Percentiles rank a stretch among this genome's conserved stretches.
Conservation (phyloP, 78 protist genomes). For the Mastigamoeba balamuthi region DNA sequence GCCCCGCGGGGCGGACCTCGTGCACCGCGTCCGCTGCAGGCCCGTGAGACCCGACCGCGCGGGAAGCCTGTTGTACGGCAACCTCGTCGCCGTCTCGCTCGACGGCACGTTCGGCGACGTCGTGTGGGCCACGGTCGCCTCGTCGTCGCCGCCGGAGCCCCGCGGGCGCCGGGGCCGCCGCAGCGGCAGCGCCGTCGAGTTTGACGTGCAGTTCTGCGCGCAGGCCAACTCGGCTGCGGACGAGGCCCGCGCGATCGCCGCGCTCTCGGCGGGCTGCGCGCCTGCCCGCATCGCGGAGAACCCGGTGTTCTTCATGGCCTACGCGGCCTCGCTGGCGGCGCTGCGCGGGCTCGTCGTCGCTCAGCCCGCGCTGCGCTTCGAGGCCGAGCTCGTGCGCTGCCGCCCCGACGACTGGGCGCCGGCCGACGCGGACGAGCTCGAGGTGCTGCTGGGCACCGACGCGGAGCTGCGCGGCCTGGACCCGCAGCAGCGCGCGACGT, state of each 20-base stretch:
- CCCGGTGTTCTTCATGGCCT: not conserved
- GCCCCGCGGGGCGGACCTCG: no score
- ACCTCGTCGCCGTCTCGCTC: not conserved
- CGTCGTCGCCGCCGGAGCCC: not conserved
- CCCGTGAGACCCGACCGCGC: no score
- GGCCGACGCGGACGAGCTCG: not conserved
- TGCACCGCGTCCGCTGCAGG: no score
- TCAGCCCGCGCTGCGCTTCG: not conserved
- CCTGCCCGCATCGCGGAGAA: not conserved
- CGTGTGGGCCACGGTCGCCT: not conserved
- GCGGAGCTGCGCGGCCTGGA: not conserved
- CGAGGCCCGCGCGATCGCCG: not conserved
- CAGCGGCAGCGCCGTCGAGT: not conserved
- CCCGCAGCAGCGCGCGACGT: no score
- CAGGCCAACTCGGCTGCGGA: not conserved
- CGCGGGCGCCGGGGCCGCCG: not conserved
- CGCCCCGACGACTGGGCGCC: no score
- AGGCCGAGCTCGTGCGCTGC: not conserved
- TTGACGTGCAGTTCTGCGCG: not conserved
- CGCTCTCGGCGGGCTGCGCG: not conserved
- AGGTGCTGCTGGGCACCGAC: not conserved
- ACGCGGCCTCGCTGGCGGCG: not conserved
- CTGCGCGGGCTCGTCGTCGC: not conserved
- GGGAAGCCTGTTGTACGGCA: not conserved
- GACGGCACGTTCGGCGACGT: not conserved